Evolutionary conservation across 805 yeast genomes (phyloP).

Genomic region (Candida gorgasii): DNA sequence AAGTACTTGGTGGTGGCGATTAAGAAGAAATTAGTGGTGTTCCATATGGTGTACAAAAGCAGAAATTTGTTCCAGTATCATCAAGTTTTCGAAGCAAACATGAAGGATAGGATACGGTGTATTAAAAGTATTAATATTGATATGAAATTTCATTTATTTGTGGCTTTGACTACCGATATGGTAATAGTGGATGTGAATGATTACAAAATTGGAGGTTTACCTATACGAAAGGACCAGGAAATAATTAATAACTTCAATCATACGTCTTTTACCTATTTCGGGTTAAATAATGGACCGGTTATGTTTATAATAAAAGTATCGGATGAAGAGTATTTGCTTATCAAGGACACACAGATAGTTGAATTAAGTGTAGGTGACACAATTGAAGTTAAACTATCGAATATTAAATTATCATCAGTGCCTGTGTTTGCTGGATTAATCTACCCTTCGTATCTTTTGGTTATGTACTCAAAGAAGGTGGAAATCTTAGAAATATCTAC

Average conservation of each 20-base stretch:
- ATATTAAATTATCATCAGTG: constrained; percentile 23
- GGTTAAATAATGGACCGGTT: constrained; percentile 30
- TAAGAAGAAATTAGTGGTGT: constrained; percentile 31
- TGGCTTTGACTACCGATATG: constrained; percentile 29
- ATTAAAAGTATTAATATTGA: constrained; percentile 17
- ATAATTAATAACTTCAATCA: constrained; percentile 16
- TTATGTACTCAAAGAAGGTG: constrained; percentile 30
- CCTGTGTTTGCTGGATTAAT: constrained; percentile 31
- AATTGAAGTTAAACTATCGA: constrained; percentile 16
- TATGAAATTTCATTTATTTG: constrained; percentile 17
- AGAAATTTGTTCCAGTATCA: constrained; percentile 31
- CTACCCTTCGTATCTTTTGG: constrained; percentile 34
- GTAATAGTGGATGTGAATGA: constrained; percentile 24
- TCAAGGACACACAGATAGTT: constrained; percentile 33
- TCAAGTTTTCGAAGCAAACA: constrained; percentile 22
- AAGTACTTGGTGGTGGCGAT: constrained; percentile 28
- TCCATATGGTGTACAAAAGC: constrained; percentile 28
- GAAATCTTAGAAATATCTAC: constrained; percentile 36
- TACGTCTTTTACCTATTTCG: constrained; percentile 40
- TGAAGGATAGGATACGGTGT: constrained; percentile 33
- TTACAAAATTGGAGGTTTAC: constrained; percentile 1
- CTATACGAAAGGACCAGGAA: constrained; percentile 1
- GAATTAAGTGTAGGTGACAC: constrained; percentile 19
- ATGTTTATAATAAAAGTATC: constrained; percentile 21
- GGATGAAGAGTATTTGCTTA: constrained; percentile 22